Evolutionary conservation across 352 stramenopile genomes (phyloP).

Genomic region (Globisporangium rhizosaccharum): DNA sequence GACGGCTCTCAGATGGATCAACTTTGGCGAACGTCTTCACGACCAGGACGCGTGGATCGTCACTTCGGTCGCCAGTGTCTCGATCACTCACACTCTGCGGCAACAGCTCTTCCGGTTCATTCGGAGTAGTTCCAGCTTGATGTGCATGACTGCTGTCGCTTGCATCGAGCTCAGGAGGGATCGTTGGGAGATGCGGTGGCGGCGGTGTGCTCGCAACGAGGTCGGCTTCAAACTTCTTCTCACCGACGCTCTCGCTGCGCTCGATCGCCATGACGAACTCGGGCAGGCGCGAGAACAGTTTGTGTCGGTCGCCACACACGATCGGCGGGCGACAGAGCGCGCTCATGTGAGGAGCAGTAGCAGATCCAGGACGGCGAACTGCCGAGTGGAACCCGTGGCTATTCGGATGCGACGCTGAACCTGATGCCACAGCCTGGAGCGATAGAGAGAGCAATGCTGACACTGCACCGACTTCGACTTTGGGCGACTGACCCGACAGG

Average conservation of each 20-base stretch:
- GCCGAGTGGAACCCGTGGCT: too few species aligned
- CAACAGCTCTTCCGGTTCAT: conserved; percentile 9
- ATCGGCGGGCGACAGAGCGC: conserved; percentile 31
- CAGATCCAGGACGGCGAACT: conserved; percentile 1
- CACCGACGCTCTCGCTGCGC: conserved; percentile 11
- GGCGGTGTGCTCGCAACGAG: conserved; percentile 46
- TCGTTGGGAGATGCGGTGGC: conserved; percentile 37
- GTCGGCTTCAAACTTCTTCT: conserved; percentile 49
- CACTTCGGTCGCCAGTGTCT: background rate
- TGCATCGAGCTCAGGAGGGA: conserved; percentile 29
- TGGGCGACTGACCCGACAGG: conserved; percentile 59
- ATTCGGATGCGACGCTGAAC: background rate
- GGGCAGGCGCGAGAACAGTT: conserved; percentile 33
- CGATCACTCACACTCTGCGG: background rate
- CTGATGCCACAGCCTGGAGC: conserved; percentile 15
- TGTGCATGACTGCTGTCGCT: background rate
- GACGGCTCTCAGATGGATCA: conserved; percentile 28
- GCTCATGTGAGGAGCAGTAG: background rate
- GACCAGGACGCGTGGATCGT: conserved; percentile 7
- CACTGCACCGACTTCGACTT: conserved; percentile 60
- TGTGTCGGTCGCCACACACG: conserved; percentile 40
- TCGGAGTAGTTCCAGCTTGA: background rate
- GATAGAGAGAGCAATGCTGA: conserved; percentile 52
- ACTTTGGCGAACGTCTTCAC: conserved; percentile 26
- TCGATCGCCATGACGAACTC: conserved; percentile 18